Evolutionary conservation across 352 stramenopile species (phyloP), one percentile per base, ranked within the genome.

Genomic region (Phytopythium helicoides): DNA sequence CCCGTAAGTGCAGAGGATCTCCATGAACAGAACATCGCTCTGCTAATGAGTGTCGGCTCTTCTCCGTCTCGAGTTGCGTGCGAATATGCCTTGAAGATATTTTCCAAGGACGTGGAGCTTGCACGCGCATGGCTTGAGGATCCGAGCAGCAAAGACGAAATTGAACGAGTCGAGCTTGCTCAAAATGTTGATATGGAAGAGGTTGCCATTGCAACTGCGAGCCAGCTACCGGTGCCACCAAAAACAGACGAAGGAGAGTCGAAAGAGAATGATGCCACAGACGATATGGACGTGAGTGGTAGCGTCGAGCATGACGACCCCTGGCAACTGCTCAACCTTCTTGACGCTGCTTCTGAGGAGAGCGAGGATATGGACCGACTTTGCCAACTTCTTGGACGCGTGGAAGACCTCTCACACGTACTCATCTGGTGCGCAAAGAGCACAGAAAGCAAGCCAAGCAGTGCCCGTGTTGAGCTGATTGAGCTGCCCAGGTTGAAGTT

Each of bases 401-500:
- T 99, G 1, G 97, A 99, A 56, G 95, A 98, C 50, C 68, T 99
- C 33, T 98, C 94, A 10, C 96, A 99, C 68, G 87, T 99, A 26
- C 62, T 99, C 31, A 86, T 99, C 25, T 99, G 97, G 97, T 98
- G 91, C 22, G 36, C 35, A 15, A 25, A n/a, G 66, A 16, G 56
- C 2, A n/a, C 16, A 9, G 19, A 31, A 18, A 12, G 3, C 14
- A 23, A 35, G n/a, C 62, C 73, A 50, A 55, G 86, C 11, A 16
- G 11, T 5, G 26, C 63, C 57, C 71, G 67, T 10, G 96, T 99
- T 57, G 90, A 97, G 60, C 88, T 97, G 45, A 92, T 99, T 62
- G 97, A 99, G 59, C 76, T 99, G 25, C 97, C 97, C 23, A 80
- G 97, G 28, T 73, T 99, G 19, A 98, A 98, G 60, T 66, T 99